phyloP scores from a whole-genome alignment of 2,329 filamentous ascomycete species.

The Monilinia polystroma region DNA sequence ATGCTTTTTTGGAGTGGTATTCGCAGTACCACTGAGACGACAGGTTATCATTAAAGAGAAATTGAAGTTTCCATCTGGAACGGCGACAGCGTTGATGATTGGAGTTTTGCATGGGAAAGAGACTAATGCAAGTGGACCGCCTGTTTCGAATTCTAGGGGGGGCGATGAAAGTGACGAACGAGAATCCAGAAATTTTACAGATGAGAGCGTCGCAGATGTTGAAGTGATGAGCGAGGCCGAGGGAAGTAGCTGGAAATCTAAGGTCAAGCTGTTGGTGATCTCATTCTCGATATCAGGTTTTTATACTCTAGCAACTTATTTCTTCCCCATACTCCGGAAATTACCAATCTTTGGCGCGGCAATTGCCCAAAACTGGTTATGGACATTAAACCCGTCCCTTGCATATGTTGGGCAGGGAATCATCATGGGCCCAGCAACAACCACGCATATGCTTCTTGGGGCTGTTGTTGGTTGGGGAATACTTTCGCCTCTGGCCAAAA shows the following conservation, averaged over 20 bases:
- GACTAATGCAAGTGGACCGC: slow-evolving; percentile 27
- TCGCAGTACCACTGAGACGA: slow-evolving; percentile 84
- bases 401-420: slow-evolving; percentile 97
- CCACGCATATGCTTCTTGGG: slow-evolving; percentile 90
- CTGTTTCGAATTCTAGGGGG: slow-evolving; percentile 13
- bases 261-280: slow-evolving; percentile 46
- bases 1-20: slow-evolving; percentile 95
- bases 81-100: slow-evolving; percentile 92
- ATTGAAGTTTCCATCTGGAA: slow-evolving; percentile 91
- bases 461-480: slow-evolving; percentile 88
- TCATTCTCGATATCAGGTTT: slow-evolving; percentile 60
- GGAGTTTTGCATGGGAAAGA: slow-evolving; percentile 76
- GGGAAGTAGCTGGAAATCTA: slow-evolving; percentile 40
- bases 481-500: slow-evolving; percentile 84
- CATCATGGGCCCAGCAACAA: slow-evolving; percentile 96
- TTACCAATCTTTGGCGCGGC: slow-evolving; percentile 80
- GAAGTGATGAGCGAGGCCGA: slow-evolving; percentile 34
- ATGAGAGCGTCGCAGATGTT: slow-evolving; percentile 27
- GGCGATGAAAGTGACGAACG: not conserved
- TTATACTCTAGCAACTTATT: slow-evolving; percentile 83
- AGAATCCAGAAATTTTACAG: slow-evolving; percentile 18
- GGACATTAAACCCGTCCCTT: slow-evolving; percentile 95
- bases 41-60: slow-evolving; percentile 94
- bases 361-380: slow-evolving; percentile 80
- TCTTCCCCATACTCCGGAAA: slow-evolving; percentile 78